Evolutionary conservation across 148 eudicot species (phyloP).

Genomic region (Arctostaphylos glauca): DNA sequence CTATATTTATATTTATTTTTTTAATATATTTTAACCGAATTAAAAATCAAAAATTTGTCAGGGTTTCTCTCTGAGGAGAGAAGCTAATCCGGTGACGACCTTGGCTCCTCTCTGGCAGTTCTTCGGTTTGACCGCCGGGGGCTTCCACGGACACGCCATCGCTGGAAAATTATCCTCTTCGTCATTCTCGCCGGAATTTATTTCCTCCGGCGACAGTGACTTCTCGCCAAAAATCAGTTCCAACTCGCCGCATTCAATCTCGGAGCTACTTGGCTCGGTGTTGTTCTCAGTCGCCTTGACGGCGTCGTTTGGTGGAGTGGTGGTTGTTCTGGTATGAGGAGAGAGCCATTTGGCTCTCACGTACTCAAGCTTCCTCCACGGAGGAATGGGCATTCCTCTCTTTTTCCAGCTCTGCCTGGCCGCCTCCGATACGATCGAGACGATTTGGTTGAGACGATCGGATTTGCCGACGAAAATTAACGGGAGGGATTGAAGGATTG

Average conservation of each 20-base stretch:
- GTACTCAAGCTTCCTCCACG: slow-evolving; percentile 63
- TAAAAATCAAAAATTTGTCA: slow-evolving; percentile 35
- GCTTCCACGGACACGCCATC: slow-evolving; percentile 35
- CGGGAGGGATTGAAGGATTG: slow-evolving; percentile 50
- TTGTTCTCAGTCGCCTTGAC: slow-evolving; percentile 3
- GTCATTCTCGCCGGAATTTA: slow-evolving; percentile 12
- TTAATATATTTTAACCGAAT: slow-evolving; percentile 9
- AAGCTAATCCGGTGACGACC: slow-evolving; percentile 61
- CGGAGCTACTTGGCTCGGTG: background rate
- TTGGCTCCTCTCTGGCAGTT: slow-evolving; percentile 42
- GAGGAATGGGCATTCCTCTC: slow-evolving; percentile 63
- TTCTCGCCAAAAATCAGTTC: slow-evolving; percentile 35
- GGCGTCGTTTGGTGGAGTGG: background rate
- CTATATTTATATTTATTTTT: background rate
- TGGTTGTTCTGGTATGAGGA: slow-evolving; percentile 31
- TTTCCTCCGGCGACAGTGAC: background rate
- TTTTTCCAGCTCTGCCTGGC: slow-evolving; percentile 50
- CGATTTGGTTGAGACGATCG: slow-evolving; percentile 46
- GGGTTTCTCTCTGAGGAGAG: slow-evolving; percentile 51
- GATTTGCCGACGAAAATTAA: slow-evolving; percentile 55
- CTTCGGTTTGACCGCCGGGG: slow-evolving; percentile 53
- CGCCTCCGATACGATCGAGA: slow-evolving; percentile 41
- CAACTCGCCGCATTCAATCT: slow-evolving; percentile 27
- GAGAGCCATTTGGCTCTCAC: slow-evolving; percentile 62
- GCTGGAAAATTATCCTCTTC: slow-evolving; percentile 14